Percentiles rank a stretch among this genome's conserved stretches.
Conservation (phyloP, 2,329 filamentous ascomycete genomes). For the Xylaria sp. region DNA sequence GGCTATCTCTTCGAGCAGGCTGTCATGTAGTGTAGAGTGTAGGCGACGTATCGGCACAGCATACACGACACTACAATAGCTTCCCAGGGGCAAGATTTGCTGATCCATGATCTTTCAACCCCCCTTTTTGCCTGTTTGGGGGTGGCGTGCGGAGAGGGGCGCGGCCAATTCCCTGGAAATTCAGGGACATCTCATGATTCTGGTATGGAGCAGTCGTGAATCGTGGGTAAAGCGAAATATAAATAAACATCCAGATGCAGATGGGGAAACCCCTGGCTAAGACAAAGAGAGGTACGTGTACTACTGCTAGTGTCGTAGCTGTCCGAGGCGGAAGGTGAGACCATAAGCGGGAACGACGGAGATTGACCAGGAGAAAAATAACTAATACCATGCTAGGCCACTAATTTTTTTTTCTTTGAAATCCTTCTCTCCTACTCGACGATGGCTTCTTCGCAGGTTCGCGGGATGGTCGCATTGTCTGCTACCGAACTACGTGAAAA, state of each 20-base stretch:
- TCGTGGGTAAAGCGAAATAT: conserved; percentile 13
- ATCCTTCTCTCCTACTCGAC: background rate
- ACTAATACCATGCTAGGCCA: no score
- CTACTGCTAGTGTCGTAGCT: background rate
- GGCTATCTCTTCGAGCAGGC: background rate
- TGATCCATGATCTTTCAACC: conserved; percentile 8
- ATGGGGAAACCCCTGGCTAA: conserved; percentile 18
- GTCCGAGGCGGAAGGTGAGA: conserved; percentile 10
- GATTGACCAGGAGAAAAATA: conserved; percentile 14
- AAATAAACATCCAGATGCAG: conserved; percentile 1
- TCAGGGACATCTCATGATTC: conserved; percentile 38
- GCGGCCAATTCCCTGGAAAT: conserved; percentile 36
- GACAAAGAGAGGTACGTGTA: background rate
- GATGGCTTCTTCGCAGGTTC: conserved; percentile 2
- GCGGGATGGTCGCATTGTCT: background rate
- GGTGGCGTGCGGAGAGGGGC: conserved; percentile 39
- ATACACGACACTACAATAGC: conserved; percentile 2
- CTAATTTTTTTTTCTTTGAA: background rate
- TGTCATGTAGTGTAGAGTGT: background rate
- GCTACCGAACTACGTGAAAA: background rate
- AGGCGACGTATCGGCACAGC: background rate
- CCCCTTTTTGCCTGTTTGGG: conserved; percentile 36
- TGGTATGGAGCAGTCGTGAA: conserved; percentile 10
- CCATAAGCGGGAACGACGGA: conserved; percentile 27
- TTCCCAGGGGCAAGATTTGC: conserved; percentile 35